Percentiles rank a stretch among this genome's conserved stretches.
phyloP scores from a whole-genome alignment of 345 rosid species.

The Sonneratia caseolaris region DNA sequence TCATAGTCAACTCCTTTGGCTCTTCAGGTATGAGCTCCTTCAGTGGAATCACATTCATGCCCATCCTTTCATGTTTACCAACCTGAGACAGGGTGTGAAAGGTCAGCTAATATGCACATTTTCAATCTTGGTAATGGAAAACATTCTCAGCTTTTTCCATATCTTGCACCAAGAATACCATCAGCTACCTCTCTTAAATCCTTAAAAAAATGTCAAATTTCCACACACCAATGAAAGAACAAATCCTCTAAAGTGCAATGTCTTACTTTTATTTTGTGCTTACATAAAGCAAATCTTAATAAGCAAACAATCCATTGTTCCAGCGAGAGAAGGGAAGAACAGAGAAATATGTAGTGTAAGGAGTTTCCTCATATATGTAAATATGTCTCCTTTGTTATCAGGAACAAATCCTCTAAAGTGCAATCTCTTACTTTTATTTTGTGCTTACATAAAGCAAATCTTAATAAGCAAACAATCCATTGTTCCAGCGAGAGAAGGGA shows the following conservation, averaged over 20 bases:
- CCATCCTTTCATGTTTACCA: conserved; percentile 85
- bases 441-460: too few relatives aligned
- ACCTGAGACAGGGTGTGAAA: conserved; percentile 29
- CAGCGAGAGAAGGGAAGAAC: too few relatives aligned
- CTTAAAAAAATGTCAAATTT: background rate
- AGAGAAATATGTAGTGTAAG: background rate
- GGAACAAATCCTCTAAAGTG: too few relatives aligned
- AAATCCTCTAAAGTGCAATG: too few relatives aligned
- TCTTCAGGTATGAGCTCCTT: conserved; percentile 73
- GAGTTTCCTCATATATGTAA: background rate
- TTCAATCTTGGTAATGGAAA: too few relatives aligned
- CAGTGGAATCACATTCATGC: conserved; percentile 59
- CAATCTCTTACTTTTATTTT: too few relatives aligned
- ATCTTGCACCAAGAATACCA: background rate
- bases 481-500: too few relatives aligned
- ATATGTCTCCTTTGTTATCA: background rate
- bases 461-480: background rate
- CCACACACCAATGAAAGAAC: background rate
- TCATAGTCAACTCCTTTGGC: conserved; percentile 56
- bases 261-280: too few relatives aligned
- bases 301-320: background rate
- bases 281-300: too few relatives aligned
- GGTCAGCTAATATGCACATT: background rate
- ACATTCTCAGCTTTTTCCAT: too few relatives aligned
- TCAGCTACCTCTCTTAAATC: background rate